Evolutionary conservation across 331 rosid species (phyloP).

Genomic region (Ulmus americana): DNA sequence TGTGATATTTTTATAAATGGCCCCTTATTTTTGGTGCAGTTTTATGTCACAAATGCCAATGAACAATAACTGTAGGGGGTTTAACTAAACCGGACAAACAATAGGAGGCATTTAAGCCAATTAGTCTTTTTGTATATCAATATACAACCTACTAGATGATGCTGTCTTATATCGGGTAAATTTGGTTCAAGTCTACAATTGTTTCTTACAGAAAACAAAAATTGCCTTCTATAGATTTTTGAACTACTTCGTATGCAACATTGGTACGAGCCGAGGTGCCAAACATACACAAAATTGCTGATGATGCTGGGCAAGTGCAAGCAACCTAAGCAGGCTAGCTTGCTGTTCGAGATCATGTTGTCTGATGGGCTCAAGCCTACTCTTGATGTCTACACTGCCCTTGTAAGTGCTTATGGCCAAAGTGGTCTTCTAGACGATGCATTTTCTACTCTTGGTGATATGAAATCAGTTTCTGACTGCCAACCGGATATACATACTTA

Average conservation of each 20-base stretch:
- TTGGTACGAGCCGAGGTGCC: slow-evolving; percentile 84
- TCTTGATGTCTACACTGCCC: slow-evolving; percentile 77
- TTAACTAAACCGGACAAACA: too few relatives aligned
- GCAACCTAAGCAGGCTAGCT: slow-evolving; percentile 63
- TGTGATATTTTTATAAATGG: too few relatives aligned
- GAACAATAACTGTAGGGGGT: too few relatives aligned
- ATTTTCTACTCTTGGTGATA: slow-evolving; percentile 57
- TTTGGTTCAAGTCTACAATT: not conserved
- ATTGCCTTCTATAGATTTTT: slow-evolving; percentile 48
- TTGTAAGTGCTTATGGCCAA: slow-evolving; percentile 64
- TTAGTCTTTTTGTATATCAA: too few relatives aligned
- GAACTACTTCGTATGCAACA: slow-evolving; percentile 68
- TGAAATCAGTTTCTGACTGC: slow-evolving; percentile 68
- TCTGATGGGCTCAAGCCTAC: slow-evolving; percentile 81
- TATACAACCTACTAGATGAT: not conserved
- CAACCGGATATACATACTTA: slow-evolving; percentile 65
- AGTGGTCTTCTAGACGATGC: slow-evolving; percentile 67
- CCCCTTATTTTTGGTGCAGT: too few relatives aligned
- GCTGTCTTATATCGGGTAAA: not conserved
- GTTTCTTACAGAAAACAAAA: slow-evolving; percentile 14
- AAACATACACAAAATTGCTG: slow-evolving; percentile 63
- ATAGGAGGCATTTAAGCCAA: too few relatives aligned
- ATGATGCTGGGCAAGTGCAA: slow-evolving; percentile 85
- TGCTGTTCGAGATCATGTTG: slow-evolving; percentile 61
- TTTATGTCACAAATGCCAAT: too few relatives aligned